Percentiles rank a stretch among this genome's conserved stretches.
These are phyloP conservation scores for Leptodermis oblonga DNA, from an alignment of 257 asterid genomes.

Conservation along the genomic window DNA sequence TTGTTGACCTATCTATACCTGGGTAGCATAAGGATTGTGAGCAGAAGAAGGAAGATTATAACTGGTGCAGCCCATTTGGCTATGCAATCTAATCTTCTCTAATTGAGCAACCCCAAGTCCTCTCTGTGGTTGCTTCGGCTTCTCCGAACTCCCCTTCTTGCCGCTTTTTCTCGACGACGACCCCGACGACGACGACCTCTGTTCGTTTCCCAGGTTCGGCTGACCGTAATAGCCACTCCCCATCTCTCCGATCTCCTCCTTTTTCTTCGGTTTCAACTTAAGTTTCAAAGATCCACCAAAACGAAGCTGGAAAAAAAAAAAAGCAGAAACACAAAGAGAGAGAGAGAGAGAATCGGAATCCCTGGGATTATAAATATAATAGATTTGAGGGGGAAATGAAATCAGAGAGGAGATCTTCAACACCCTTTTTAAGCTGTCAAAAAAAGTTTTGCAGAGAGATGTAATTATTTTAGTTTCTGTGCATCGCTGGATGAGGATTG, in stretches of 20 bases:
- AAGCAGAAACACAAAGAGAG: not conserved
- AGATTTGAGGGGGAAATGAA: conserved; percentile 4
- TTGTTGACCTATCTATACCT: conserved; percentile 40
- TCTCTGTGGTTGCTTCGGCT: conserved; percentile 87
- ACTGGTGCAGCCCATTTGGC: conserved; percentile 48
- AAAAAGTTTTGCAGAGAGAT: conserved; percentile 2
- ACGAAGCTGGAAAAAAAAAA: no score
- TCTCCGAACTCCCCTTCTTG: conserved; percentile 59
- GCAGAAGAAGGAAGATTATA: conserved; percentile 33
- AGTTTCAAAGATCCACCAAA: no score
- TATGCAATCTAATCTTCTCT: conserved; percentile 83
- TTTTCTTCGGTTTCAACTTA: not conserved
- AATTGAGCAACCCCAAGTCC: conserved; percentile 95
- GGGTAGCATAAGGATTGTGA: conserved; percentile 44
- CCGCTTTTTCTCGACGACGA: conserved; percentile 53
- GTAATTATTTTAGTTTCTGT: conserved; percentile 40
- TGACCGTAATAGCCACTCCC: conserved; percentile 71
- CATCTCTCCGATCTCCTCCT: conserved; percentile 21
- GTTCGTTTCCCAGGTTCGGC: conserved; percentile 36
- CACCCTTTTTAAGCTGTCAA: conserved; percentile 67
- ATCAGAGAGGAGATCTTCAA: conserved; percentile 34
- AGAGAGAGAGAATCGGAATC: not conserved
- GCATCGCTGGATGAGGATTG: conserved; percentile 94
- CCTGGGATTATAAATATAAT: not conserved
- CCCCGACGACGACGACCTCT: conserved; percentile 38